Percentiles rank a stretch among this genome's conserved stretches.
These are phyloP conservation scores for Claviceps fusiformis DNA, from an alignment of 2,329 filamentous ascomycete genomes.

Conservation along the genomic window DNA sequence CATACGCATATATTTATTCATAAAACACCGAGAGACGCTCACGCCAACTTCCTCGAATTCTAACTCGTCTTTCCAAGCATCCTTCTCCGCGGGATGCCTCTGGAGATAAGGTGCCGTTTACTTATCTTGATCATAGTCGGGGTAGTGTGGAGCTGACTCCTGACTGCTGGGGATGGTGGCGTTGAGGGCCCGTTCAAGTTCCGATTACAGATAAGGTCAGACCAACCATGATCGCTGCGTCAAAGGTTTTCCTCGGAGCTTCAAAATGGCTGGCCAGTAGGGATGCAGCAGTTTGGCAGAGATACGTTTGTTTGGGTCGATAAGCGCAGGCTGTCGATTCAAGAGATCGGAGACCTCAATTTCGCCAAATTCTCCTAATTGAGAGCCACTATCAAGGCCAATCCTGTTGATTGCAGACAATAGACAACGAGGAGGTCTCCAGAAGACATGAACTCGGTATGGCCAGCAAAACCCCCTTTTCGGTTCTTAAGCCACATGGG, in stretches of 20 bases:
- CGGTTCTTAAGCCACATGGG: not conserved
- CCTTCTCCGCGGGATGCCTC: slow-evolving; percentile 4
- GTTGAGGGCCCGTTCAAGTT: not conserved
- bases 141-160: not conserved
- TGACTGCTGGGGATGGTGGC: not conserved
- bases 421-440: not conserved
- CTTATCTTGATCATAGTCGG: not conserved
- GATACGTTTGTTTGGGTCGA: not conserved
- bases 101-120: slow-evolving; percentile 1
- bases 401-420: not conserved
- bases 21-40: not conserved
- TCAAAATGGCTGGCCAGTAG: not conserved
- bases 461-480: not conserved
- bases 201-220: slow-evolving; percentile 1
- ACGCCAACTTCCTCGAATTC: not conserved
- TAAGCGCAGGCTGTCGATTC: not conserved
- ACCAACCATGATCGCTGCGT: slow-evolving; percentile 1
- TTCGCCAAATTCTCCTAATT: not conserved
- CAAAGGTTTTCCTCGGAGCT: not conserved
- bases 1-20: not conserved
- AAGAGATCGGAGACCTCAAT: not conserved
- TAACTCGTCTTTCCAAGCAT: not conserved
- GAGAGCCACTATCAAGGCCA: not conserved
- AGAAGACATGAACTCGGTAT: not conserved
- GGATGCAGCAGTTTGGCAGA: not conserved